phyloP scores from a whole-genome alignment of 1,139 yeast species.

The Debaryomyces psychrophilus region DNA sequence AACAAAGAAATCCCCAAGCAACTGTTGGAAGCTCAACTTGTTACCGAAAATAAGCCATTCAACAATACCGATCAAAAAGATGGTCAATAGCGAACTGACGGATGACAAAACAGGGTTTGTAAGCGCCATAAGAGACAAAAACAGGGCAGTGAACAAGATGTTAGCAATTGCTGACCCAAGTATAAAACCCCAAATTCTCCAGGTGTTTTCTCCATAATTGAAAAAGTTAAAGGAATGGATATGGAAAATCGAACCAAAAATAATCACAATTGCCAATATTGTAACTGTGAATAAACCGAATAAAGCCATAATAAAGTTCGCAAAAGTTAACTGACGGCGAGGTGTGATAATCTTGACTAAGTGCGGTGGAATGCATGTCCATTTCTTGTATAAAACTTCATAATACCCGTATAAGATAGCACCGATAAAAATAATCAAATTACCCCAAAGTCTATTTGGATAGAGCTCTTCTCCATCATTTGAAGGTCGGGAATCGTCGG shows the following conservation, averaged over 20 bases:
- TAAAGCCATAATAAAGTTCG: conserved; percentile 51
- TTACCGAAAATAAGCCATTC: conserved; percentile 77
- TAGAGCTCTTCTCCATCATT: conserved; percentile 33
- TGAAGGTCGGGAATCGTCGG: conserved; percentile 44
- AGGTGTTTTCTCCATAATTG: conserved; percentile 41
- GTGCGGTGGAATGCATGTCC: conserved; percentile 72
- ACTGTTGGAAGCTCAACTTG: conserved; percentile 48
- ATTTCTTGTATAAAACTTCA: conserved; percentile 79
- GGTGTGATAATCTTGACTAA: conserved; percentile 47
- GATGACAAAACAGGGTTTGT: conserved; percentile 86
- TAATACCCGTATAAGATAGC: conserved; percentile 83
- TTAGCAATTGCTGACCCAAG: conserved; percentile 61
- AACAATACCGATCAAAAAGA: conserved; percentile 75
- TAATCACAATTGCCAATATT: conserved; percentile 53
- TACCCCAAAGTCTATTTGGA: conserved; percentile 72
- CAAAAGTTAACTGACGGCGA: conserved; percentile 50
- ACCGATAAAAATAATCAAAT: conserved; percentile 72
- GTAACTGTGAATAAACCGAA: conserved; percentile 63
- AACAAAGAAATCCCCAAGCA: conserved; percentile 59
- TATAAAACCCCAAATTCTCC: conserved; percentile 47
- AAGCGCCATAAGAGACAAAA: conserved; percentile 77
- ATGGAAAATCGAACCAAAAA: conserved; percentile 55
- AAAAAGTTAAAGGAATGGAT: conserved; percentile 64
- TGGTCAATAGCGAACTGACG: conserved; percentile 78
- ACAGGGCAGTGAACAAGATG: conserved; percentile 69